A percentile compares a stretch with the other conserved stretches of the same genome.
Conservation (phyloP, 225 moss, liverwort and hornwort genomes). For the Climacium dendroides region DNA sequence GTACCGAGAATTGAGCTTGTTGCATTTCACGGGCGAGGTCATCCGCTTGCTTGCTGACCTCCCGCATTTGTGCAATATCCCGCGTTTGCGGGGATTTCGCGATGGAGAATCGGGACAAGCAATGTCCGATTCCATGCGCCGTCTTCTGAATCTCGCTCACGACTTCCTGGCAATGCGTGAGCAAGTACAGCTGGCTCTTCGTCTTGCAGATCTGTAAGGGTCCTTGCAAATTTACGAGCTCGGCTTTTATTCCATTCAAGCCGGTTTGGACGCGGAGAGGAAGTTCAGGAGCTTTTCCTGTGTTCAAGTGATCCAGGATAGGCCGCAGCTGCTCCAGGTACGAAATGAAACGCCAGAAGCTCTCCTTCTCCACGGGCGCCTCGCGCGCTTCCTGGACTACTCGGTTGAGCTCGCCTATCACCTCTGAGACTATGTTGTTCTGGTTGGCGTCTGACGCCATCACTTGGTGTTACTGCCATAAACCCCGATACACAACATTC, state of each 20-base stretch:
- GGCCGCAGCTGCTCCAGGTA: slow-evolving; percentile 39
- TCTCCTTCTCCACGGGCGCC: slow-evolving; percentile 31
- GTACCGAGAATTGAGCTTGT: slow-evolving; percentile 35
- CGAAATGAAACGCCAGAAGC: slow-evolving; percentile 33
- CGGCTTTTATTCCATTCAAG: slow-evolving; percentile 19
- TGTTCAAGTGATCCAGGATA: slow-evolving; percentile 17
- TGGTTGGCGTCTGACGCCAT: slow-evolving; percentile 44
- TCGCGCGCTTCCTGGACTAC: slow-evolving; percentile 29
- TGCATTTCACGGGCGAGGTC: slow-evolving; percentile 44
- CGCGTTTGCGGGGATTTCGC: slow-evolving; percentile 1
- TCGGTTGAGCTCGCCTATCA: slow-evolving; percentile 34
- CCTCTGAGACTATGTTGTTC: slow-evolving; percentile 17
- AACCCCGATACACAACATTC: not conserved
- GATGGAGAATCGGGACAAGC: slow-evolving; percentile 4
- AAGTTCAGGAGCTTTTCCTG: slow-evolving; percentile 9
- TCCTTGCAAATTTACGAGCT: slow-evolving; percentile 20
- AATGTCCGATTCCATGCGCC: slow-evolving; percentile 29
- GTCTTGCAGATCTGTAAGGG: slow-evolving; percentile 22
- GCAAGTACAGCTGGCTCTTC: slow-evolving; percentile 37
- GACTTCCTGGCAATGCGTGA: slow-evolving; percentile 30
- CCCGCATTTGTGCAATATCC: not conserved
- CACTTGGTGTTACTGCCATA: not conserved
- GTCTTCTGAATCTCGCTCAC: slow-evolving; percentile 25
- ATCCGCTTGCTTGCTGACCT: slow-evolving; percentile 19
- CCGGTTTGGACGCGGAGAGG: slow-evolving; percentile 35